Conservation (phyloP, 2,329 filamentous ascomycete species). For the Aspergillus glaucus region DNA sequence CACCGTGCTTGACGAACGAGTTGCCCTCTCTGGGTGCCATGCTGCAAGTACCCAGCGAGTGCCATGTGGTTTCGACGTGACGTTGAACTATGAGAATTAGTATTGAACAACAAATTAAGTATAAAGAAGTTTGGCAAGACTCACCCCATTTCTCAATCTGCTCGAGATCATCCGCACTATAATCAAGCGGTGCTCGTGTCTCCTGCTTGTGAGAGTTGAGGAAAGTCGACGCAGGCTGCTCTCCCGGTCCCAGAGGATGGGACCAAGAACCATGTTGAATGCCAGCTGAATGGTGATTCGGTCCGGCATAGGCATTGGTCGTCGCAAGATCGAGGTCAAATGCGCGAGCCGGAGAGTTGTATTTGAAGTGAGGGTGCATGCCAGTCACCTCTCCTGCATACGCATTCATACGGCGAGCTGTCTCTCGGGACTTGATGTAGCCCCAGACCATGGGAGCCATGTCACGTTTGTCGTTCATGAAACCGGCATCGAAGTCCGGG, state of each 20-base stretch:
- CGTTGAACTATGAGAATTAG: slow-evolving; percentile 47
- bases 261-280: slow-evolving; percentile 71
- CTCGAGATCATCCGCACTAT: slow-evolving; percentile 49
- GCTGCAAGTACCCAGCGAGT: slow-evolving; percentile 62
- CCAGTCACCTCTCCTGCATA: slow-evolving; percentile 66
- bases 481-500: slow-evolving; percentile 73
- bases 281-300: slow-evolving; percentile 63
- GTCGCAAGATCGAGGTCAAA: slow-evolving; percentile 68
- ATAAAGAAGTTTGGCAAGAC: slow-evolving; percentile 6
- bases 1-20: slow-evolving; percentile 68
- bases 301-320: slow-evolving; percentile 68
- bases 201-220: slow-evolving; percentile 61
- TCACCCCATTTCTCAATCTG: slow-evolving; percentile 58
- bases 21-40: slow-evolving; percentile 73
- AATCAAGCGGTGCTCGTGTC: slow-evolving; percentile 59
- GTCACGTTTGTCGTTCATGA: slow-evolving; percentile 80
- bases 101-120: background rate
- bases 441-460: slow-evolving; percentile 83
- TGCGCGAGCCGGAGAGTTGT: slow-evolving; percentile 62
- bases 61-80: slow-evolving; percentile 72
- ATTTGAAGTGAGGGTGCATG: slow-evolving; percentile 66
- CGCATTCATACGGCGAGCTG: slow-evolving; percentile 68
- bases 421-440: slow-evolving; percentile 77
- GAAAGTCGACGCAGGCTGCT: slow-evolving; percentile 42
- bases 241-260: slow-evolving; percentile 51